Evolutionary conservation across 306 rosid species (phyloP), one percentile per base, ranked within the genome.

Genomic region (Herpetospermum pedunculosum): DNA sequence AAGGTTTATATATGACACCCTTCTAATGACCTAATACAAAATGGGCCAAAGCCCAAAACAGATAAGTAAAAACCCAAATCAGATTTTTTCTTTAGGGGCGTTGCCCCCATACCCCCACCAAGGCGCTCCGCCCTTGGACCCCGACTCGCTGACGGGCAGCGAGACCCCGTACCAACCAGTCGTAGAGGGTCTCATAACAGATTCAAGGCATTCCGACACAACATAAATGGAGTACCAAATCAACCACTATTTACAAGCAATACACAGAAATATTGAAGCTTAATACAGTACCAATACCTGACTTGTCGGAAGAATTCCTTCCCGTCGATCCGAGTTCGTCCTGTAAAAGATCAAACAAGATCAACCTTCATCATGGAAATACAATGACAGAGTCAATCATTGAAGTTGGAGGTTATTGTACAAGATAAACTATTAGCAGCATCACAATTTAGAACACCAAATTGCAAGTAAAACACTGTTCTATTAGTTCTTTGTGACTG

Each of bases 231-330:
- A n/a, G n/a, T n/a, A 59, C 30, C 69, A 21, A 25, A 40, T 10
- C n/a, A 65, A 16, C 69, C 49, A 38, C 13, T 38, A 38, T 2
- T 38, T 38, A 65, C 32, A 26, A 21, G 25, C 53, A 68, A 41
- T 38, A 38, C 0, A 41, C 74, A 41, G 16, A 37, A 72, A 32
- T 4, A 23, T 48, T 34, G 25, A 53, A 72, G 68, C 48, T 19
- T 9, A 23, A 68, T 69, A 63, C 18, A 34, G 58, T 14, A 75
- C 40, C 1, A 74, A 76, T 78, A 94, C 98, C 98, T 94, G 83
- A 91, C 98, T 84, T 91, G 97, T 81, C 95, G 96, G 78, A 91
- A 94, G 78, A 89, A 91, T 79, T 91, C 97, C 75, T 94, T 94
- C 65, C 96, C 98, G 57, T 91, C 97, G 60, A 94, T 90, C 53